Base-by-base conservation (phyloP, 164 flowering plant genomes). In the Umbilicus rupestris region DNA sequence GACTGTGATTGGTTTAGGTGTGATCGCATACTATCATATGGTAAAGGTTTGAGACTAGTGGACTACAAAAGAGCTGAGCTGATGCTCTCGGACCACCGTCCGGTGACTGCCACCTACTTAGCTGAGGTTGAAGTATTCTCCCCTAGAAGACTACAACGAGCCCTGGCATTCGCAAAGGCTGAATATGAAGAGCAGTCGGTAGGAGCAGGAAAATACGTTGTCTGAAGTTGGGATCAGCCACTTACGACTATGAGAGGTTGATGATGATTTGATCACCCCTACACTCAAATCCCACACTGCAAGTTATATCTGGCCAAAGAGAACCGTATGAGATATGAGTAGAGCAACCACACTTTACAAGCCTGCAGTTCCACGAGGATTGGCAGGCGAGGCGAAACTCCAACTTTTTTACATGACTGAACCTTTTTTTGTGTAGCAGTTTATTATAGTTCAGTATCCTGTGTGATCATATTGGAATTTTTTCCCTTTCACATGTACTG, bases 1-100 rank as follows among this genome's bases (percentile, higher is more conserved):
- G 16, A n/a, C 4, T 39, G 20, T 19, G 64, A 39, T 14, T 63
- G 20, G 50, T 71, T 75, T 82, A 93, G 98, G 98, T 90, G 97
- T 71, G 98, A 93, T 66, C 96, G 98, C 15, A 77, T 93, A 68
- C 94, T 93, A 60, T 85, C 94, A 45, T 80, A 75, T 72, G 98
- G 98, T 24, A 88, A 78, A 66, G 98, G 94, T 67, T 79, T 88
- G 78, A 84, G 66, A 77, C 83, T 81, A 39, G 50, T 86, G 63
- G 80, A 75, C 57, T 93, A 93, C 46, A 73, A 79, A 68, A 86
- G 94, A 73, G 66, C 73, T 20, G 98, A 93, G 67, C 77, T 80
- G 10, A 85, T 59, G 75, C 71, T 88, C 58, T 93, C 98, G 39
- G 98, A 93, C 73, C 98, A 93, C 77, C 84, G 98, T 19, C 98